Conservation (phyloP, 352 stramenopile species). For the Discostella stelligera region DNA sequence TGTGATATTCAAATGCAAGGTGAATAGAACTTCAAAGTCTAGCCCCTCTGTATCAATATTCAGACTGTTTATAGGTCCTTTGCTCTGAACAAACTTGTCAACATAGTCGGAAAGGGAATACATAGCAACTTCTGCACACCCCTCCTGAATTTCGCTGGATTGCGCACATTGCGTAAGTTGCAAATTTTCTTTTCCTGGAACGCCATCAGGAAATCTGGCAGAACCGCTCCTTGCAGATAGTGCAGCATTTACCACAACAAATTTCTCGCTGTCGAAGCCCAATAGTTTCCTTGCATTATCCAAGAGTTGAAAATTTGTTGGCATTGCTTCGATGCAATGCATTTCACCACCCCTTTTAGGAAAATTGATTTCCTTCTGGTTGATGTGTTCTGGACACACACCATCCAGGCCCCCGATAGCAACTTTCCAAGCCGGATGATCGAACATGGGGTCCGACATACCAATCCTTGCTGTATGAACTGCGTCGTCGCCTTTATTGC, state of each 20-base stretch:
- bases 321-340: conserved; percentile 57
- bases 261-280: conserved; percentile 16
- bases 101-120: conserved; percentile 17
- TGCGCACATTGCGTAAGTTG: neutral
- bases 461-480: conserved; percentile 19
- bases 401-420: neutral
- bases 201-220: conserved; percentile 1
- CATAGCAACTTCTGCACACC: neutral
- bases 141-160: neutral
- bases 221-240: conserved; percentile 9
- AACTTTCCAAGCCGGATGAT: conserved; percentile 29
- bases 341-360: conserved; percentile 14
- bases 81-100: neutral
- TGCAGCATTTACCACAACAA: conserved; percentile 26
- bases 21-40: conserved; percentile 49
- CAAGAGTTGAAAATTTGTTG: conserved; percentile 22
- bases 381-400: too few relatives aligned
- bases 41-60: conserved; percentile 59
- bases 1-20: conserved; percentile 62
- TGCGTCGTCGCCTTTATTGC: conserved; percentile 25
- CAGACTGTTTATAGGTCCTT: conserved; percentile 39
- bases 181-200: neutral
- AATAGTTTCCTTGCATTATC: too few relatives aligned
- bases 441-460: conserved; percentile 21
- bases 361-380: neutral